Evolutionary conservation across 1,284 basidiomycete species (phyloP).

Genomic region (Rhodotorula sp.): DNA sequence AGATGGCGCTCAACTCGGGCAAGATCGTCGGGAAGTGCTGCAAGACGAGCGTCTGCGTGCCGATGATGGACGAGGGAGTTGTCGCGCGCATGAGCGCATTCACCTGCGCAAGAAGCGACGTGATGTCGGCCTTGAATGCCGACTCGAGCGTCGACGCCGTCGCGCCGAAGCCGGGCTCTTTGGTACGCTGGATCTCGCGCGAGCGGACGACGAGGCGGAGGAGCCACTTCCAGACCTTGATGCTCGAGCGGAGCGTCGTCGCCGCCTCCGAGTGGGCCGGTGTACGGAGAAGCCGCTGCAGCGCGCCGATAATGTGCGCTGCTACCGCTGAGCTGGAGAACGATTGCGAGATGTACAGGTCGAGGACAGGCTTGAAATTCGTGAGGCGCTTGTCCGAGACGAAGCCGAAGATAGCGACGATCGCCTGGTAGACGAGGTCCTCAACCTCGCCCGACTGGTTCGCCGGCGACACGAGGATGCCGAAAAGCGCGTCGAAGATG

Average conservation of each 20-base stretch:
- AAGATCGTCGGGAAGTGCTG: slow-evolving; percentile 93
- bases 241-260: slow-evolving; percentile 75
- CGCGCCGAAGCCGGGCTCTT: slow-evolving; percentile 73
- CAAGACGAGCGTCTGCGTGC: slow-evolving; percentile 75
- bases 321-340: slow-evolving; percentile 74
- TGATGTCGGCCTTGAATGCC: slow-evolving; percentile 68
- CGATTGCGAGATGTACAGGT: slow-evolving; percentile 88
- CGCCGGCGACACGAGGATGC: slow-evolving; percentile 73
- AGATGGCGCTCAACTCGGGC: slow-evolving; percentile 80
- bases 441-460: slow-evolving; percentile 81
- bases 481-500: slow-evolving; percentile 92
- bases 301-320: slow-evolving; percentile 77
- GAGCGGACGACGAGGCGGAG: slow-evolving; percentile 90
- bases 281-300: slow-evolving; percentile 77
- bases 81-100: slow-evolving; percentile 84
- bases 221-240: slow-evolving; percentile 96
- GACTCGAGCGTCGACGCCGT: slow-evolving; percentile 83
- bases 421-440: slow-evolving; percentile 80
- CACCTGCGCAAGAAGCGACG: slow-evolving; percentile 64
- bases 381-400: slow-evolving; percentile 93
- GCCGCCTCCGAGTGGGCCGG: slow-evolving; percentile 74
- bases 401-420: slow-evolving; percentile 78
- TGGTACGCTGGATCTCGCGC: slow-evolving; percentile 79
- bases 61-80: slow-evolving; percentile 81
- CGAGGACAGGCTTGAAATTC: slow-evolving; percentile 89